Percentiles rank a stretch among this genome's conserved stretches.
These are phyloP conservation scores for Onygena corvina DNA, from an alignment of 2,329 filamentous ascomycete genomes.

Conservation along the genomic window DNA sequence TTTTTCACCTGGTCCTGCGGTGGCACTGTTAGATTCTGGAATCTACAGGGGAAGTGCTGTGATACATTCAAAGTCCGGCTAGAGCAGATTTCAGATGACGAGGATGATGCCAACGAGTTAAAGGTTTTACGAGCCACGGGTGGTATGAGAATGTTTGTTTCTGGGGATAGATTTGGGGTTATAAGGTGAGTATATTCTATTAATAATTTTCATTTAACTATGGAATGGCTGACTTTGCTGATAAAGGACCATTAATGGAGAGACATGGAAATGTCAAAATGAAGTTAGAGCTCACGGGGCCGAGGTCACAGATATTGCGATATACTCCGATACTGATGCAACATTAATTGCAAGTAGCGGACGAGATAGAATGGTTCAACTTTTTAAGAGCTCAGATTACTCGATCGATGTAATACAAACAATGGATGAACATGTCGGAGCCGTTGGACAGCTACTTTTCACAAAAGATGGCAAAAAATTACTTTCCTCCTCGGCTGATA, in stretches of 20 bases:
- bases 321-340: constrained; percentile 51
- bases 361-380: constrained; percentile 79
- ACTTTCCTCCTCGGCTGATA: constrained; percentile 77
- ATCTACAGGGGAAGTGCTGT: constrained; percentile 55
- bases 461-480: constrained; percentile 57
- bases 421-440: constrained; percentile 77
- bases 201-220: neutral
- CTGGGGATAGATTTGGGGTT: constrained; percentile 78
- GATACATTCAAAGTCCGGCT: constrained; percentile 55
- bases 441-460: constrained; percentile 67
- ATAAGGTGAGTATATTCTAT: constrained; percentile 40
- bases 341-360: constrained; percentile 70
- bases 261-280: constrained; percentile 49
- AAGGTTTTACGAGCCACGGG: constrained; percentile 48
- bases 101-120: constrained; percentile 45
- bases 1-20: constrained; percentile 85
- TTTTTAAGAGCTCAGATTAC: constrained; percentile 56
- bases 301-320: constrained; percentile 70
- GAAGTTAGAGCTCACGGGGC: constrained; percentile 76
- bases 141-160: constrained; percentile 56
- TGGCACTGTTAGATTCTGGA: constrained; percentile 75
- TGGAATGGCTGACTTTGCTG: constrained; percentile 11
- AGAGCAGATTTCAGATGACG: constrained; percentile 44
- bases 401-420: constrained; percentile 75
- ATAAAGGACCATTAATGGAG: constrained; percentile 28